A percentile compares a stretch with the other conserved stretches of the same genome.
Conservation (phyloP, 179 eudicot species). For the Camellia oleifera region DNA sequence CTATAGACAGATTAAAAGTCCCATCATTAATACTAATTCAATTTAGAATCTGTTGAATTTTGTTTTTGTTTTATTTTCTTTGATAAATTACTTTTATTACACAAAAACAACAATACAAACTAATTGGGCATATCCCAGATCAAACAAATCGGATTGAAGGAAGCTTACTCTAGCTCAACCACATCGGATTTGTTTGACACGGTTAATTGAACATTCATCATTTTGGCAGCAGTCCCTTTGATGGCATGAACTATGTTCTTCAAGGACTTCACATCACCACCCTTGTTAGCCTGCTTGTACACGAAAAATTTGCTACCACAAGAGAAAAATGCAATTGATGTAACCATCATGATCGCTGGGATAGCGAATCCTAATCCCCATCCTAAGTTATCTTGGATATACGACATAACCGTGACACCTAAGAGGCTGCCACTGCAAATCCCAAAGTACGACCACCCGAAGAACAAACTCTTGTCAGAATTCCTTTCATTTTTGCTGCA, state of each 20-base stretch:
- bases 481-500: slow-evolving; percentile 26
- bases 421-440: slow-evolving; percentile 78
- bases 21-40: not conserved
- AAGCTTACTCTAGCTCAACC: slow-evolving; percentile 77
- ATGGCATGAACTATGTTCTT: slow-evolving; percentile 29
- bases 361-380: slow-evolving; percentile 89
- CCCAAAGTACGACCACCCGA: slow-evolving; percentile 97
- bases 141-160: not conserved
- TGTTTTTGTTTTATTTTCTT: too few species aligned
- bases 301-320: slow-evolving; percentile 45
- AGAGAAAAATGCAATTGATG: slow-evolving; percentile 51
- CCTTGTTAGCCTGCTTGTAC: slow-evolving; percentile 21
- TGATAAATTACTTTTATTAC: too few species aligned
- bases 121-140: too few species aligned
- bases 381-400: slow-evolving; percentile 75
- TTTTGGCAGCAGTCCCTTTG: slow-evolving; percentile 35
- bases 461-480: slow-evolving; percentile 50
- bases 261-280: slow-evolving; percentile 25
- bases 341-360: slow-evolving; percentile 61
- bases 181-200: slow-evolving; percentile 23
- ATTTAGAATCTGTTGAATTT: not conserved
- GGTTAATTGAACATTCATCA: slow-evolving; percentile 27
- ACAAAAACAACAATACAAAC: too few species aligned
- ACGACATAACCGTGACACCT: slow-evolving; percentile 75
- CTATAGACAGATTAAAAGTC: slow-evolving; percentile 26